phyloP scores from a whole-genome alignment of 148 eudicot genomes.

The Oxyria digyna region DNA sequence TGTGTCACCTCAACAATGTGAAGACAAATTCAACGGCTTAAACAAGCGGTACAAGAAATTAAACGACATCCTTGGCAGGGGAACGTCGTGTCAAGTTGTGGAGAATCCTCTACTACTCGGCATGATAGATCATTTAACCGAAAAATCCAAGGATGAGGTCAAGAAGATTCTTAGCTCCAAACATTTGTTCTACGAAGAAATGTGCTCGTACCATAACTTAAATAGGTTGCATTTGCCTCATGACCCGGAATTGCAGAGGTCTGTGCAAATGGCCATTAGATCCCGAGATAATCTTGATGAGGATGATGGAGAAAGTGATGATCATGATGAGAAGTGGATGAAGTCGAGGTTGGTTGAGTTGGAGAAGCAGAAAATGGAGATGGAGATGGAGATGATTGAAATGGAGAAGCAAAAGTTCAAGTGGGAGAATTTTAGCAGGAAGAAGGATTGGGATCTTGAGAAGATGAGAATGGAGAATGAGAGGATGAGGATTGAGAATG shows the following conservation, averaged over 20 bases:
- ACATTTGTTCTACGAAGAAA: slow-evolving; percentile 4
- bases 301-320: not conserved
- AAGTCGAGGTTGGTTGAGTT: not conserved
- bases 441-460: not conserved
- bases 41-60: slow-evolving; percentile 4
- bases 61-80: slow-evolving; percentile 2
- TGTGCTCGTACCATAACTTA: slow-evolving; percentile 1
- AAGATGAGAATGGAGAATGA: not conserved
- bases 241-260: not conserved
- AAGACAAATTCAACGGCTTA: not conserved
- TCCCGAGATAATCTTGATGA: not conserved
- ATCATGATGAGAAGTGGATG: not conserved
- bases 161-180: not conserved
- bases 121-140: not conserved
- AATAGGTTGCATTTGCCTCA: not conserved
- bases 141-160: not conserved
- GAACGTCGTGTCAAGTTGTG: not conserved
- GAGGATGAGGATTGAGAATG: not conserved
- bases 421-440: not conserved
- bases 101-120: not conserved
- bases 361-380: not conserved
- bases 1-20: not conserved
- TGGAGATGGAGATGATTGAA: not conserved
- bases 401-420: not conserved
- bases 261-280: not conserved